These are phyloP conservation scores for Populus pruinosa DNA, from an alignment of 345 rosid species.

Conservation along the genomic window DNA sequence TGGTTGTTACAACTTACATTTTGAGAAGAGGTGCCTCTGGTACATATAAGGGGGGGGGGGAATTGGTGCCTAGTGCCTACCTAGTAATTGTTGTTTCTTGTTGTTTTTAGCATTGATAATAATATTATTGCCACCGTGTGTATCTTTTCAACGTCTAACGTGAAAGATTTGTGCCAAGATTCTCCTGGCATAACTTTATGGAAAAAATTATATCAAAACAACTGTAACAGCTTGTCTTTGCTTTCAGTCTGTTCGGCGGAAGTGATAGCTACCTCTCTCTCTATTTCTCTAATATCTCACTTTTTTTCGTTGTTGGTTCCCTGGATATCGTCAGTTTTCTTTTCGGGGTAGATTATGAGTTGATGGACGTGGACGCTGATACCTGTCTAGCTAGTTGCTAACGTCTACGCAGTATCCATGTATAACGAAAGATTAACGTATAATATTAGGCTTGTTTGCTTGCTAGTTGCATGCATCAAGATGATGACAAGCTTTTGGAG, in stretches of 20 bases:
- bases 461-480: slow-evolving; percentile 9
- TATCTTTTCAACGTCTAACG: slow-evolving; percentile 31
- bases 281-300: not conserved
- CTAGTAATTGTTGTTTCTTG: not conserved
- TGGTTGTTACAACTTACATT: not conserved
- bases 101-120: not conserved
- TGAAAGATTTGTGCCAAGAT: slow-evolving; percentile 80
- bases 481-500: slow-evolving; percentile 1
- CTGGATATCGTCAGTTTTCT: not conserved
- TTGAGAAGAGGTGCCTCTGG: slow-evolving; percentile 7
- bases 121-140: not conserved
- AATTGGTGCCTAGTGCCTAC: not conserved
- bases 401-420: not conserved
- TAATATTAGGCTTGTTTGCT: not conserved
- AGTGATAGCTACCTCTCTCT: slow-evolving; percentile 20
- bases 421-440: not conserved
- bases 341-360: not conserved
- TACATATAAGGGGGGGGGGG: slow-evolving; percentile 6
- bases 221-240: slow-evolving; percentile 48
- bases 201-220: slow-evolving; percentile 43
- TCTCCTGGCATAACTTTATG: slow-evolving; percentile 71
- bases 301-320: not conserved
- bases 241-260: slow-evolving; percentile 49
- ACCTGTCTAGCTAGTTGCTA: slow-evolving; percentile 1
- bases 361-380: slow-evolving; percentile 13